Conservation (phyloP, 345 rosid genomes). For the Turnera subulata region DNA sequence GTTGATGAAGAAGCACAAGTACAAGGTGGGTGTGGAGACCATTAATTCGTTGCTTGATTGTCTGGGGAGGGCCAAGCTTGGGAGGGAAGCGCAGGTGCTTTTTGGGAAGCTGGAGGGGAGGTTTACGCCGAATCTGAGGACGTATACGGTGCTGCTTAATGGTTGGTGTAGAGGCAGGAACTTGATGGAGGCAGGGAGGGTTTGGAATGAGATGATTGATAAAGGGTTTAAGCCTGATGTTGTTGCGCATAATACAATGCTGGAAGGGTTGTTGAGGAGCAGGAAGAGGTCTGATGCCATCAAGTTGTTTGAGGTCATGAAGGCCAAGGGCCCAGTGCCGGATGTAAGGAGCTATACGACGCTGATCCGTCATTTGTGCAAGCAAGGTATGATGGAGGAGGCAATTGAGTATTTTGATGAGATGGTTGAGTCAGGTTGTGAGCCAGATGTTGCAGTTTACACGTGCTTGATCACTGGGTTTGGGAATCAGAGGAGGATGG, state of each 20-base stretch:
- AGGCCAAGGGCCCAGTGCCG: conserved; percentile 70
- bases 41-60: conserved; percentile 71
- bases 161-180: conserved; percentile 82
- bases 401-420: conserved; percentile 72
- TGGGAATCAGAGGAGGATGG: conserved; percentile 67
- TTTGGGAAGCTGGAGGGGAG: conserved; percentile 69
- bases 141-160: conserved; percentile 67
- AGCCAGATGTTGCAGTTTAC: conserved; percentile 68
- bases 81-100: conserved; percentile 69
- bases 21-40: conserved; percentile 57
- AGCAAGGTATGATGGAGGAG: conserved; percentile 64
- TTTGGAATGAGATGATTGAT: conserved; percentile 91
- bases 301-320: conserved; percentile 80
- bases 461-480: conserved; percentile 84
- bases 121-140: conserved; percentile 67
- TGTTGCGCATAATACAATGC: conserved; percentile 71
- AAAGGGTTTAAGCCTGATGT: conserved; percentile 68
- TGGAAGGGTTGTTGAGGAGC: conserved; percentile 68
- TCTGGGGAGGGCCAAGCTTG: conserved; percentile 83
- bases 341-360: conserved; percentile 67
- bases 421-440: conserved; percentile 57
- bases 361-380: conserved; percentile 66
- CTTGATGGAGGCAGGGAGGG: conserved; percentile 82
- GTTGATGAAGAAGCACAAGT: conserved; percentile 83
- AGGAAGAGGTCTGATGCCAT: conserved; percentile 68